Percentiles rank a stretch among this genome's conserved stretches.
Conservation (phyloP, 176 grass and related monocot species). For the Eragrostis curvula region DNA sequence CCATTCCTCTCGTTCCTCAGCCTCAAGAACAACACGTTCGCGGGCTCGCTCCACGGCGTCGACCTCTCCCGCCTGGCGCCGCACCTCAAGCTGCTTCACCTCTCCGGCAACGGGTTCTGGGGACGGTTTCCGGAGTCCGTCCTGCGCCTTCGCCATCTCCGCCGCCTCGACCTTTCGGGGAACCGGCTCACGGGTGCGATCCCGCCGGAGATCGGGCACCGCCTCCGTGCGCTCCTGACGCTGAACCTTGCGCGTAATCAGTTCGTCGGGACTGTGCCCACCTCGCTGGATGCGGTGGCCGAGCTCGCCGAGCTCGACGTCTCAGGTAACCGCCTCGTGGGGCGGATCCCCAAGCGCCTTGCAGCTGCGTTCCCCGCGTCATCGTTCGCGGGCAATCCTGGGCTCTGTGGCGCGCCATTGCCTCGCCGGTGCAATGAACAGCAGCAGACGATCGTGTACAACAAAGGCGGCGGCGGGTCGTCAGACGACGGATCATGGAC, state of each 20-base stretch:
- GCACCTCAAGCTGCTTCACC: constrained; percentile 91
- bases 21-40: constrained; percentile 85
- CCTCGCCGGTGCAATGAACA: constrained; percentile 35
- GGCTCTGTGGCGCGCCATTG: constrained; percentile 60
- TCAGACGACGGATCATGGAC: background rate
- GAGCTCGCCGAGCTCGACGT: constrained; percentile 64
- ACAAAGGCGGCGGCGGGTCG: constrained; percentile 19
- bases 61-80: constrained; percentile 61
- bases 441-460: constrained; percentile 34
- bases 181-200: constrained; percentile 59
- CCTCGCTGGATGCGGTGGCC: constrained; percentile 50
- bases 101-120: constrained; percentile 79
- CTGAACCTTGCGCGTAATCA: constrained; percentile 62
- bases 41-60: constrained; percentile 48
- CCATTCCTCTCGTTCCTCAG: constrained; percentile 70
- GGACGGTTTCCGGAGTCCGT: constrained; percentile 68
- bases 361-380: constrained; percentile 57
- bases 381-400: constrained; percentile 61
- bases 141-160: constrained; percentile 76
- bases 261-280: constrained; percentile 57
- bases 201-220: constrained; percentile 65
- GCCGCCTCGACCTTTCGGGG: constrained; percentile 69
- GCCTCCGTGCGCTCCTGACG: constrained; percentile 68
- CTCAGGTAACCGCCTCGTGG: constrained; percentile 69
- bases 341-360: constrained; percentile 54